phyloP scores from a whole-genome alignment of 169 alveolate species.

The Perkinsus chesapeaki region DNA sequence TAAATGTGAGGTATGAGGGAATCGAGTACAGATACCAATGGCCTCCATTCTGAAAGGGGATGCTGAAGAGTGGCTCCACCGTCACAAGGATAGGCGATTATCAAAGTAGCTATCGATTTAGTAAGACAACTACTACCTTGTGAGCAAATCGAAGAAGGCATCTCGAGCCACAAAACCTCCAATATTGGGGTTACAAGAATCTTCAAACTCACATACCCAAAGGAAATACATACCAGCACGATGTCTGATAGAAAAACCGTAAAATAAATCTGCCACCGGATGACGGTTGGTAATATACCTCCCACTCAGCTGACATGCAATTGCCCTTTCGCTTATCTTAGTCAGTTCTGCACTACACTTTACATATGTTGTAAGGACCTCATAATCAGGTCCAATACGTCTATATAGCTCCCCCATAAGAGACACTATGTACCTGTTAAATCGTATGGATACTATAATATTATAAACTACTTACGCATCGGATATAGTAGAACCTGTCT shows the following conservation, averaged over 20 bases:
- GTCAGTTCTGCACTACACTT: not conserved
- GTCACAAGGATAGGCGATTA: too few relatives aligned
- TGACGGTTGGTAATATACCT: too few relatives aligned
- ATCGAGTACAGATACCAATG: not conserved
- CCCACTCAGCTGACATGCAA: not conserved
- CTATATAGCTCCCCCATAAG: not conserved
- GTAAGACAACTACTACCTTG: not conserved
- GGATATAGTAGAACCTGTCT: not conserved
- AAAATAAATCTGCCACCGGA: not conserved
- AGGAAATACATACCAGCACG: not conserved
- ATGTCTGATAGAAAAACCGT: not conserved
- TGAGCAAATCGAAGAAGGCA: not conserved
- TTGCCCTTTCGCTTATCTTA: not conserved
- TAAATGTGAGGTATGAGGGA: not conserved
- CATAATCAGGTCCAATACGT: not conserved
- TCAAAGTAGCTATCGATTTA: too few relatives aligned
- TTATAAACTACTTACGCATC: not conserved
- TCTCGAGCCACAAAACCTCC: not conserved
- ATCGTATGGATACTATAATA: not conserved
- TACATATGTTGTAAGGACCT: not conserved
- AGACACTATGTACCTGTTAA: not conserved
- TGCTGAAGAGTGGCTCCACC: not conserved
- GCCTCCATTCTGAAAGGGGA: not conserved
- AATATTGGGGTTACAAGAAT: not conserved
- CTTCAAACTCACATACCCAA: not conserved